Evolutionary conservation across 106 monocot genomes (phyloP).

Genomic region (Ottelia alismoides): DNA sequence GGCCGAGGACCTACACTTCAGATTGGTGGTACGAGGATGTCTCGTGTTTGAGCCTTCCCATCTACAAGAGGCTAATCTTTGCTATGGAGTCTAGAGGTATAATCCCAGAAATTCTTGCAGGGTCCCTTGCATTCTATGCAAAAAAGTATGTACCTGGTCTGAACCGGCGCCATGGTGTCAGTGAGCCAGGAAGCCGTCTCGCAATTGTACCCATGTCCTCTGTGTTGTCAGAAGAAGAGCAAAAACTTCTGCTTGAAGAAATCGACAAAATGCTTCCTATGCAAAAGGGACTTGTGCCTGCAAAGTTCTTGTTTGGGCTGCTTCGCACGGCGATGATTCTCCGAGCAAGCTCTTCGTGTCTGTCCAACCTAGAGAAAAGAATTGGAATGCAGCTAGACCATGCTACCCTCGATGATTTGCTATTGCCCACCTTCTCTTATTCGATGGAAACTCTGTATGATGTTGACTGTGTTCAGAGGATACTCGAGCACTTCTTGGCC

Average conservation of each 20-base stretch:
- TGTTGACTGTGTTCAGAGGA: constrained; percentile 37
- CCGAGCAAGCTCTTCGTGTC: constrained; percentile 17
- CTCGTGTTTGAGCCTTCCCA: constrained; percentile 21
- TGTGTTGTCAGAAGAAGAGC: constrained; percentile 11
- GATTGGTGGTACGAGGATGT: constrained; percentile 64
- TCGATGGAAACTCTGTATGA: constrained; percentile 36
- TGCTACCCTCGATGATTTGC: constrained; percentile 35
- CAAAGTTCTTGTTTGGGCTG: constrained; percentile 39
- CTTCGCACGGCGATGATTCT: constrained; percentile 30
- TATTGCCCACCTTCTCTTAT: constrained; percentile 36
- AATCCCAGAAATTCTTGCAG: constrained; percentile 19
- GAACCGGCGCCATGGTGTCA: constrained; percentile 27
- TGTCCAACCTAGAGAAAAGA: constrained; percentile 34
- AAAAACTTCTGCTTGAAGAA: constrained; percentile 26
- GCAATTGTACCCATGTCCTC: constrained; percentile 3
- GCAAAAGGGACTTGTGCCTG: constrained; percentile 31
- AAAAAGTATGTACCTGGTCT: constrained; percentile 41
- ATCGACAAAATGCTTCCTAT: constrained; percentile 27
- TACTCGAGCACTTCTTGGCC: constrained; percentile 30
- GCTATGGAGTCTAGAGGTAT: constrained; percentile 26
- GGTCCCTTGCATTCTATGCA: constrained; percentile 32
- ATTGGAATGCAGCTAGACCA: constrained; percentile 50
- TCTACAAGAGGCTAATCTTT: constrained; percentile 32
- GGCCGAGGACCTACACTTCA: constrained; percentile 17
- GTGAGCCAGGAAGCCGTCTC: constrained; percentile 6